Evolutionary conservation across 2,329 filamentous ascomycete species (phyloP), one percentile per base, ranked within the genome.

Genomic region (Trichoderma guizhouense): DNA sequence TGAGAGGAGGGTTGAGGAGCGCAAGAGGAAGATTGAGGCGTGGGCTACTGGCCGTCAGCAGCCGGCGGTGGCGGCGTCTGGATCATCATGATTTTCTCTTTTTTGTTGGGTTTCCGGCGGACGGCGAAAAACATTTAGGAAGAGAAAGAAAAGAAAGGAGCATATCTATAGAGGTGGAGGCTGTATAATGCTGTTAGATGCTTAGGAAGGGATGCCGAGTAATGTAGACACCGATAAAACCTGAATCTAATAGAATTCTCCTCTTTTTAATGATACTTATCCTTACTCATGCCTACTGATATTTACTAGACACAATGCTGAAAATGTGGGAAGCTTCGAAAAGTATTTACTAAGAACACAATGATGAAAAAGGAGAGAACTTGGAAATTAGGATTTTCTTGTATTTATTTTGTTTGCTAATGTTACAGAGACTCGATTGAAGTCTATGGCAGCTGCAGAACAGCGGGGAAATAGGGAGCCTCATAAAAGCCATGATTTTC

Each of bases 1-100:
- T 76, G 89, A 91, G 84, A 83, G 83, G 74, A 86, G 87, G 80
- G 78, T 90, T 26, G 84, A 85, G 76, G 87, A 86, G 80, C 82
- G 84, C 74, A 82, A 82, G 74, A 81, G 81, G 76, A 83, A 84
- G 78, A 78, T 89, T 74, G 80, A 84, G 77, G 82, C 83, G 73
- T 86, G 86, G 85, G 79, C 82, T 63, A 76, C 81, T 63, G 82
- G 82, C 43, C 78, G 79, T 62, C 75, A 78, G 74, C 65, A 73
- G 69, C 66, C 47, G 57, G 57, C 47, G 36, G 36, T 15, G 51
- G 36, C 15, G 51, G 62, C 39, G 36, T 43, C 63, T 57, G 32
- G 66, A 30, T 68, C 71, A 51, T 63, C 6, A 60, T 53, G 18
- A 57, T 66, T 36, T 57, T 64, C 34, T 14, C 39, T 71, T 51